phyloP scores from a whole-genome alignment of 106 monocot species.

The Dioscorea dumetorum region DNA sequence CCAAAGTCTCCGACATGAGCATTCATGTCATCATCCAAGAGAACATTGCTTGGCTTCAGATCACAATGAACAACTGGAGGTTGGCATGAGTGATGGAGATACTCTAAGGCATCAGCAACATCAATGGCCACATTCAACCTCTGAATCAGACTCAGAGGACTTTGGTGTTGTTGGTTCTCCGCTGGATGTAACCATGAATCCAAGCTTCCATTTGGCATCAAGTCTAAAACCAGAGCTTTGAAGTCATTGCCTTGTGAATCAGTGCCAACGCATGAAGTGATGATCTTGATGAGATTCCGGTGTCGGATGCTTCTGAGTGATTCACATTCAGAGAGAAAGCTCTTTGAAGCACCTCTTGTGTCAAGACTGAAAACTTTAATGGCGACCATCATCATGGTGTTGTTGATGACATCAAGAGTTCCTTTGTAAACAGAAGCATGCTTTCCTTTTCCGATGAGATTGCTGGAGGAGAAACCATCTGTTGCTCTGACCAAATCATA shows the following conservation, averaged over 20 bases:
- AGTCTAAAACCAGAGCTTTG: slow-evolving; percentile 11
- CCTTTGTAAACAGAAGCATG: slow-evolving; percentile 8
- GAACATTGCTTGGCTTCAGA: slow-evolving; percentile 7
- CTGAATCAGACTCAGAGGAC: neutral
- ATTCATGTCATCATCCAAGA: slow-evolving; percentile 26
- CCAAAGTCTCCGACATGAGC: slow-evolving; percentile 24
- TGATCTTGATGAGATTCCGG: slow-evolving; percentile 6
- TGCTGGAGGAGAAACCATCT: neutral
- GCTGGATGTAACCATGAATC: slow-evolving; percentile 7
- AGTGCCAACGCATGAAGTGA: slow-evolving; percentile 2
- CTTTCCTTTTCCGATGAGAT: slow-evolving; percentile 7
- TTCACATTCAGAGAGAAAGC: slow-evolving; percentile 5
- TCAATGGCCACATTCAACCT: slow-evolving; percentile 5
- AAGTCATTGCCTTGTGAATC: slow-evolving; percentile 6
- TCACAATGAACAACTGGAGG: neutral
- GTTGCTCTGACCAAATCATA: slow-evolving; percentile 2
- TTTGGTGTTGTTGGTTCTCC: neutral
- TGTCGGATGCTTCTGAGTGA: slow-evolving; percentile 1
- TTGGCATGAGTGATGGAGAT: slow-evolving; percentile 7
- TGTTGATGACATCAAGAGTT: neutral
- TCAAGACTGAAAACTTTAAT: slow-evolving; percentile 6
- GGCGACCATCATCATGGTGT: neutral
- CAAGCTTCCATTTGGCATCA: slow-evolving; percentile 8
- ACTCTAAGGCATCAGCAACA: neutral
- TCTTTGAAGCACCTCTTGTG: neutral